Conservation (phyloP, 345 rosid species). For the Pseudoturritis turrita region DNA sequence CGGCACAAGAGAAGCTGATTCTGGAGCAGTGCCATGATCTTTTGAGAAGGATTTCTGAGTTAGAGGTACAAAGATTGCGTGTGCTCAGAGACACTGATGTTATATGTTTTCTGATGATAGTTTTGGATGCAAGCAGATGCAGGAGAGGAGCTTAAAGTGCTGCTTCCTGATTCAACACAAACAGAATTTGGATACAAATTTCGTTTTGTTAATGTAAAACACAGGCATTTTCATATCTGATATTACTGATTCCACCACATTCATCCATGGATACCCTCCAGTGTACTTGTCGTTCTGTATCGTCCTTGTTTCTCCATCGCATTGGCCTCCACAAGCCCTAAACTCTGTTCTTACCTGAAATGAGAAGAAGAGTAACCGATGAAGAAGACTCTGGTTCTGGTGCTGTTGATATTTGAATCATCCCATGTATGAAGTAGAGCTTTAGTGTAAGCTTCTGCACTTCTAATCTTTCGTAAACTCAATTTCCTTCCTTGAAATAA, state of each 20-base stretch:
- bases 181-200: neutral
- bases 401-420: too few relatives aligned
- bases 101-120: neutral
- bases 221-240: conserved; percentile 71
- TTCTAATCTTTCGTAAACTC: too few relatives aligned
- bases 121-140: conserved; percentile 40
- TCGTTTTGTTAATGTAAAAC: conserved; percentile 61
- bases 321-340: conserved; percentile 34
- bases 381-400: too few relatives aligned
- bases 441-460: too few relatives aligned
- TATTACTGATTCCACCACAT: conserved; percentile 52
- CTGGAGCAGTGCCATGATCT: conserved; percentile 60
- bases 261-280: conserved; percentile 63
- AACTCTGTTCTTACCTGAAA: too few relatives aligned
- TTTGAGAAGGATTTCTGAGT: conserved; percentile 39
- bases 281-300: conserved; percentile 37
- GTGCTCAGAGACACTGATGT: conserved; percentile 5
- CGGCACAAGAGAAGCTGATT: conserved; percentile 59
- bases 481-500: too few relatives aligned
- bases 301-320: conserved; percentile 46
- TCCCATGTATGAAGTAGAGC: too few relatives aligned
- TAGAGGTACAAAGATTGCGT: conserved; percentile 43
- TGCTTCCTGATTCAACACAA: conserved; percentile 38
- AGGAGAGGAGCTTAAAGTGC: conserved; percentile 58
- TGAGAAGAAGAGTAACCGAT: too few relatives aligned